A percentile compares a stretch with the other conserved stretches of the same genome.
phyloP scores from a whole-genome alignment of 106 monocot genomes.

The Hemerocallis citrina region DNA sequence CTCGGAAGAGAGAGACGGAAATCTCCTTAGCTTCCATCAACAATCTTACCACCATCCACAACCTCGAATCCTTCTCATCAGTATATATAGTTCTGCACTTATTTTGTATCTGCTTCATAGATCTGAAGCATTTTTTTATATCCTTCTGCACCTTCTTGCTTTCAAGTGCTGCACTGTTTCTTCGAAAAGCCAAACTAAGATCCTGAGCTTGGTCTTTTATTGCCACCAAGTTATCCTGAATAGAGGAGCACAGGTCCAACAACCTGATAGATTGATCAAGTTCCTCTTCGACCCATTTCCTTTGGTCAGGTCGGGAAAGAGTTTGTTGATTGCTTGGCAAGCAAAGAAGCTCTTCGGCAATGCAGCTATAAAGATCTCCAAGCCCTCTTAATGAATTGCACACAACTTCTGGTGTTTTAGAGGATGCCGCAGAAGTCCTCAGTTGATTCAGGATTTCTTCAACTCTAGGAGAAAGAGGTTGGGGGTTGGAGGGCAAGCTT shows the following conservation, averaged over 20 bases:
- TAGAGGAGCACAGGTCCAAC: constrained; percentile 18
- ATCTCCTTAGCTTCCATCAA: constrained; percentile 21
- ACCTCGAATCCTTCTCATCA: too few species aligned
- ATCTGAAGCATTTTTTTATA: not conserved
- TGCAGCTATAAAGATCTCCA: constrained; percentile 14
- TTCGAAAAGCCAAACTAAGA: not conserved
- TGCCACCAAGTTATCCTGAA: constrained; percentile 8
- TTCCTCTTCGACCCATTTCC: constrained; percentile 29
- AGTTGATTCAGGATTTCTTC: constrained; percentile 20
- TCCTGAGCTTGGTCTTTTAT: constrained; percentile 14
- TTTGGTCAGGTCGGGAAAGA: constrained; percentile 4
- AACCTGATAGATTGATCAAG: constrained; percentile 24
- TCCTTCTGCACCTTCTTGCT: constrained; percentile 4
- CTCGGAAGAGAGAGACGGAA: constrained; percentile 13
- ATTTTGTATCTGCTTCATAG: not conserved
- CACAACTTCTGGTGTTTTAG: not conserved
- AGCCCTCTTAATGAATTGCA: constrained; percentile 9
- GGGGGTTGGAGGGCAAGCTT: constrained; percentile 38
- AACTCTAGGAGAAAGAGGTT: constrained; percentile 9
- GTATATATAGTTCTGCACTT: not conserved
- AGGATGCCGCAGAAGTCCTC: not conserved
- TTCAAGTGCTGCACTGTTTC: not conserved
- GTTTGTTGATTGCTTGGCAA: too few species aligned
- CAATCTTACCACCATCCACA: not conserved
- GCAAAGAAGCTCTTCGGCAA: constrained; percentile 25